A percentile compares a stretch with the other conserved stretches of the same genome.
phyloP scores from a whole-genome alignment of 176 grass and related monocot genomes.

The Pontederia crassipes region DNA sequence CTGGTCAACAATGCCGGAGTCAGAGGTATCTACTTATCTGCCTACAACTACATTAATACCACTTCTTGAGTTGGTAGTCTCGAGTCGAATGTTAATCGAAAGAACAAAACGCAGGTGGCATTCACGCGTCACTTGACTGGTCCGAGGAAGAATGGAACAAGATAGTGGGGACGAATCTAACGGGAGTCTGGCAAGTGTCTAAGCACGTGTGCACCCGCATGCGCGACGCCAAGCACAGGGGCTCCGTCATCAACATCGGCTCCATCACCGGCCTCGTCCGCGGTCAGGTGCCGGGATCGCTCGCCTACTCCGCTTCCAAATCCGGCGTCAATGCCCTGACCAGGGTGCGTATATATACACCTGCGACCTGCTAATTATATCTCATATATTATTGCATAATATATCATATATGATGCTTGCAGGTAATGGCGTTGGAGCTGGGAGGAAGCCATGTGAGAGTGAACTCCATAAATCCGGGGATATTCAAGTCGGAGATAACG shows the following conservation, averaged over 20 bases:
- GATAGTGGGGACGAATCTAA: constrained; percentile 30
- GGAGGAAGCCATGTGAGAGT: constrained; percentile 26
- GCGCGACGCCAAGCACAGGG: constrained; percentile 32
- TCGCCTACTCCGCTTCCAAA: constrained; percentile 34
- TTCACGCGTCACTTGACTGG: constrained; percentile 30
- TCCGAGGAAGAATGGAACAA: constrained; percentile 33
- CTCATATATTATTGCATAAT: too few species aligned
- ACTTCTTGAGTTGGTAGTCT: too few species aligned
- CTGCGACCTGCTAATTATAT: not conserved
- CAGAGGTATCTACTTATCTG: constrained; percentile 15
- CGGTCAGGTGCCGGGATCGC: constrained; percentile 22
- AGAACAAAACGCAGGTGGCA: too few species aligned
- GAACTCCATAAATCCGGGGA: constrained; percentile 32
- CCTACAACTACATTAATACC: not conserved
- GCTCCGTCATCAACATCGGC: constrained; percentile 36
- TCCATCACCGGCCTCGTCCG: constrained; percentile 23
- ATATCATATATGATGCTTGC: not conserved
- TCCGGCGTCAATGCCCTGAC: constrained; percentile 21
- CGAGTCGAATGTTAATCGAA: too few species aligned
- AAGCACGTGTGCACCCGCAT: constrained; percentile 35
- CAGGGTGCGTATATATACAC: constrained; percentile 11
- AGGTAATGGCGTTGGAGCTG: constrained; percentile 40
- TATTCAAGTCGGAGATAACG: constrained; percentile 43
- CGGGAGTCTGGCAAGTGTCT: constrained; percentile 32
- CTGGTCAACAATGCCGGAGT: too few species aligned